phyloP scores from a whole-genome alignment of 2,329 filamentous ascomycete species.

The Coniella lustricola region DNA sequence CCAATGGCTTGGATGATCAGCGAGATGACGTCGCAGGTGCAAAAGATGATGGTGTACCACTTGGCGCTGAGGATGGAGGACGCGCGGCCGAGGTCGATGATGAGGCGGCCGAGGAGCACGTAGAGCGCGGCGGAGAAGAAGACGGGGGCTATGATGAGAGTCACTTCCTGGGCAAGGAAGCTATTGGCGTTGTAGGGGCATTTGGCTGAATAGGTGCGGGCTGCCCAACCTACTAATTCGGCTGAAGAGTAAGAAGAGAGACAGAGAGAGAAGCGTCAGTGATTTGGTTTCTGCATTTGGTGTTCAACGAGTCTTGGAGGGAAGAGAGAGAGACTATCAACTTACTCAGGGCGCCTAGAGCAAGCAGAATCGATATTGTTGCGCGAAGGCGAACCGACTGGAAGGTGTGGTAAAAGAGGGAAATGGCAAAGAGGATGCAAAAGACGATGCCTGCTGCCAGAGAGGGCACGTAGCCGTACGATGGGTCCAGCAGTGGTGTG shows the following conservation, averaged over 20 bases:
- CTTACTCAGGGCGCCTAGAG: constrained; percentile 21
- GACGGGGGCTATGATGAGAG: constrained; percentile 36
- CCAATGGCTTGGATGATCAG: constrained; percentile 41
- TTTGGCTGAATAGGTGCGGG: constrained; percentile 38
- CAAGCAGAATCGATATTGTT: constrained; percentile 21
- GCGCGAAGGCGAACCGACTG: constrained; percentile 17
- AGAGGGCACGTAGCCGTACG: constrained; percentile 22
- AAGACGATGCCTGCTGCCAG: constrained; percentile 22
- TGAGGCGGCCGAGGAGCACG: constrained; percentile 40
- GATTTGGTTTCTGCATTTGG: neutral
- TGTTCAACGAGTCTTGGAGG: neutral
- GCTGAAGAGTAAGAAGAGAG: constrained; percentile 16
- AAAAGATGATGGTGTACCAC: constrained; percentile 41
- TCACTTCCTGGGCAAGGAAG: constrained; percentile 44
- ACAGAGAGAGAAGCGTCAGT: neutral
- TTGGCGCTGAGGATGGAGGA: constrained; percentile 35
- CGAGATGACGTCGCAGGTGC: constrained; percentile 37
- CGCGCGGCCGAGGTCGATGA: constrained; percentile 34
- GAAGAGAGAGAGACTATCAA: neutral
- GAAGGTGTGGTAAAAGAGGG: constrained; percentile 20
- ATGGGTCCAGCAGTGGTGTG: neutral
- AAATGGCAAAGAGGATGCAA: constrained; percentile 20
- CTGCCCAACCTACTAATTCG: constrained; percentile 42
- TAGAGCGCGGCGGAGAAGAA: constrained; percentile 47
- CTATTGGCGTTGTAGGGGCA: constrained; percentile 42